Evolutionary conservation across 129 eudicot species (phyloP).

Genomic region (Chrysanthemum lavandulifolium): DNA sequence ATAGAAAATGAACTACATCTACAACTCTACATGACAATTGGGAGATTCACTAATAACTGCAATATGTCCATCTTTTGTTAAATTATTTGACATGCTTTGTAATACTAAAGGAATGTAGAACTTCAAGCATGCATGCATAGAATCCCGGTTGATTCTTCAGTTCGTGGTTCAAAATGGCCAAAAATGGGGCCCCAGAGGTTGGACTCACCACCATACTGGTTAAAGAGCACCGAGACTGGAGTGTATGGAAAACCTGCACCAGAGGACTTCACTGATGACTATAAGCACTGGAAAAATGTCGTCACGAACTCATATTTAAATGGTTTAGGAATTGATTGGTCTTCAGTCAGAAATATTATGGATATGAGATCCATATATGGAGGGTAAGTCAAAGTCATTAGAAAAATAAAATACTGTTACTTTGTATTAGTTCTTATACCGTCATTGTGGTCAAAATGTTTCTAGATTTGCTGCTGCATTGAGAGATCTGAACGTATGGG

Average conservation of each 20-base stretch:
- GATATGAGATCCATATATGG: conserved; percentile 73
- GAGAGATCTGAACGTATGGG: conserved; percentile 56
- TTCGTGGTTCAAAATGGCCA: conserved; percentile 56
- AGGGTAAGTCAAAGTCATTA: conserved; percentile 45
- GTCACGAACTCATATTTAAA: conserved; percentile 49
- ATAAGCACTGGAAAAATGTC: conserved; percentile 53
- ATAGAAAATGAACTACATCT: neutral
- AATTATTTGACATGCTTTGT: neutral
- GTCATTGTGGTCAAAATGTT: neutral
- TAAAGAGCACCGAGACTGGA: conserved; percentile 45
- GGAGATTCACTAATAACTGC: neutral
- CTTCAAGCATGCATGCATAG: conserved; percentile 63
- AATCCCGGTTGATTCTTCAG: conserved; percentile 41
- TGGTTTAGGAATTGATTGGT: conserved; percentile 63
- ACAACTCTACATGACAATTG: neutral
- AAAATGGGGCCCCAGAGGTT: conserved; percentile 58
- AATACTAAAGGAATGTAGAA: conserved; percentile 50
- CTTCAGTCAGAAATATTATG: conserved; percentile 62
- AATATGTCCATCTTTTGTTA: neutral
- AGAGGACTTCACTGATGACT: conserved; percentile 51
- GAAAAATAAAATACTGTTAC: neutral
- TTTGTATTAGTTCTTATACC: conserved; percentile 1
- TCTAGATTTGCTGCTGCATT: conserved; percentile 72
- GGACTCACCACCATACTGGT: conserved; percentile 55
- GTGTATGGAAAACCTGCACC: conserved; percentile 56